Conservation (phyloP, 1,284 basidiomycete species). For the Tilletiopsis washingtonensis region DNA sequence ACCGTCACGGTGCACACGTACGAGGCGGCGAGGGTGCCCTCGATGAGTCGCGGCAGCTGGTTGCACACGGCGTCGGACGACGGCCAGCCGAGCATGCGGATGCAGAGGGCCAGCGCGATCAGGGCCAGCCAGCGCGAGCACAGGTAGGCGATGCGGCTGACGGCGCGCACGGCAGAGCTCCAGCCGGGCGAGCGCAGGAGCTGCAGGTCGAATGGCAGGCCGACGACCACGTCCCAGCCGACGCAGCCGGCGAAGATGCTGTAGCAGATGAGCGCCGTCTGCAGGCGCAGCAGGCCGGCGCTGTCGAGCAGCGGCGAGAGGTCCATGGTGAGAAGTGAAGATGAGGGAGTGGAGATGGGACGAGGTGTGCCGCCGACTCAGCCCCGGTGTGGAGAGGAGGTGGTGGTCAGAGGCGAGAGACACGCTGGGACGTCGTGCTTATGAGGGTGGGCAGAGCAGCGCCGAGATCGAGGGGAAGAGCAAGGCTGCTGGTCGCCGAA, state of each 20-base stretch:
- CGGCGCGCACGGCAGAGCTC: neutral
- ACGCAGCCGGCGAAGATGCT: neutral
- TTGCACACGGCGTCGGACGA: neutral
- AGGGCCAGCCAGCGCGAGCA: neutral
- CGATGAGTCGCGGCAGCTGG: neutral
- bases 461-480: too few relatives aligned
- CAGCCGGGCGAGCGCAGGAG: neutral
- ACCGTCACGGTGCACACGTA: neutral
- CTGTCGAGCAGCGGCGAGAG: neutral
- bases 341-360: too few relatives aligned
- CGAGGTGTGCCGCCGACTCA: too few relatives aligned
- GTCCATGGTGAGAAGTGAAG: neutral
- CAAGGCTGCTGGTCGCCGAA: too few relatives aligned
- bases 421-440: too few relatives aligned
- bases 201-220: neutral
- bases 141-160: neutral
- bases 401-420: too few relatives aligned
- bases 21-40: neutral
- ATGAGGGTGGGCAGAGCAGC: too few relatives aligned
- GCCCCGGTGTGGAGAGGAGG: too few relatives aligned
- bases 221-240: neutral
- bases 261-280: neutral
- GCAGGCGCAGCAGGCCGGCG: neutral
- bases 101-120: neutral
- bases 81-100: neutral